Evolutionary conservation across 192 early-diverging fungal genomes (phyloP).

Genomic region (Allomyces javanicus): DNA sequence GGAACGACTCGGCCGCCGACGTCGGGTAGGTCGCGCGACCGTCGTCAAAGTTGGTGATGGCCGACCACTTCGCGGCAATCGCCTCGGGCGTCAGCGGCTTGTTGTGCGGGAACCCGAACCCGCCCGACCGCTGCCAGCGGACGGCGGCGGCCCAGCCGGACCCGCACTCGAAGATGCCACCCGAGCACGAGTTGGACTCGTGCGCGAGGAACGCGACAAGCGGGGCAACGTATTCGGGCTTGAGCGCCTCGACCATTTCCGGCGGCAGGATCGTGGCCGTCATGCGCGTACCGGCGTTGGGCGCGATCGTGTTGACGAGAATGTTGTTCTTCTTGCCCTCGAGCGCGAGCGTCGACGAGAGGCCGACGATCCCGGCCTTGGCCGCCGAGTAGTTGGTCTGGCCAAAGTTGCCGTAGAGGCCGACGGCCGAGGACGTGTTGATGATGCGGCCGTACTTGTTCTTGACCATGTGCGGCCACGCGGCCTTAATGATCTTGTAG

Average conservation of each 20-base stretch:
- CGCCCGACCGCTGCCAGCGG: slow-evolving; percentile 88
- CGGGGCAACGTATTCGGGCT: slow-evolving; percentile 91
- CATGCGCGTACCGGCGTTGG: slow-evolving; percentile 93
- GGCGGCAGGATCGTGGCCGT: slow-evolving; percentile 91
- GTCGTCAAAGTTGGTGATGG: slow-evolving; percentile 84
- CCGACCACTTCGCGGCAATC: slow-evolving; percentile 53
- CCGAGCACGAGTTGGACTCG: slow-evolving; percentile 52
- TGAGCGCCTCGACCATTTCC: slow-evolving; percentile 84
- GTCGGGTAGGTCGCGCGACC: slow-evolving; percentile 80
- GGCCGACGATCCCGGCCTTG: slow-evolving; percentile 76
- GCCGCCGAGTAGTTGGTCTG: slow-evolving; percentile 92
- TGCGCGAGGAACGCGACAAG: slow-evolving; percentile 79
- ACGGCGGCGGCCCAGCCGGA: slow-evolving; percentile 42
- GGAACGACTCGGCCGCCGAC: slow-evolving; percentile 55
- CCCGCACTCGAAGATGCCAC: slow-evolving; percentile 37
- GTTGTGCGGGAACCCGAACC: slow-evolving; percentile 77
- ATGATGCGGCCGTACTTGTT: slow-evolving; percentile 91
- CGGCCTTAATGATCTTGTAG: slow-evolving; percentile 88
- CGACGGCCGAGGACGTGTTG: slow-evolving; percentile 85
- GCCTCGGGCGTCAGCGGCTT: slow-evolving; percentile 64
- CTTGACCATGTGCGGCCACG: slow-evolving; percentile 82
- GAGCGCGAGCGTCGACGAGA: slow-evolving; percentile 76
- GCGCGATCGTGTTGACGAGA: slow-evolving; percentile 82
- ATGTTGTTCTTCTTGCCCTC: slow-evolving; percentile 87
- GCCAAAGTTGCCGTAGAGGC: slow-evolving; percentile 72